Evolutionary conservation across 2,329 filamentous ascomycete genomes (phyloP), one percentile per base, ranked within the genome.

Genomic region (Sphaceloma murrayae): DNA sequence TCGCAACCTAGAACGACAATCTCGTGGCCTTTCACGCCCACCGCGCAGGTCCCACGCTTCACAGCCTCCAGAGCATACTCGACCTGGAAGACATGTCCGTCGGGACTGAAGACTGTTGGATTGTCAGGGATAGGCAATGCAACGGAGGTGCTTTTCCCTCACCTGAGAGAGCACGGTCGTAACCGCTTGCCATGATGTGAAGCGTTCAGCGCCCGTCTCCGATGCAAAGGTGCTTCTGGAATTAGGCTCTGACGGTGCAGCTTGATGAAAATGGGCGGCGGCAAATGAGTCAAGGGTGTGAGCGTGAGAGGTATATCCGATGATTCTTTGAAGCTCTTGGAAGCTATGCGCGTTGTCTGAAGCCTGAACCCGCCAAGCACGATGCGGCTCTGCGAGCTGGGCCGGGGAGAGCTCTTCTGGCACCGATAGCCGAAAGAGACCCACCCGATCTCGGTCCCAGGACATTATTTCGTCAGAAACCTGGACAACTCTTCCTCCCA

Each of bases 41-140:
- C 91, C 38, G 93, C 91, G 69, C 91, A 98, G 58, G 91, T 98
- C 91, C 89, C 91, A 86, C 91, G 73, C 75, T 98, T 98, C 55
- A 98, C 91, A 55, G 91, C 91, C 71, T 98, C 91, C 55, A 94
- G 83, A 46, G 91, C 91, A 77, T 98, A 98, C 75, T 98, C 91
- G 60, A 98, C 91, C 69, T 98, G 91, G 72, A 98, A 98, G 59
- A 98, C 91, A 73, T 98, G 91, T 68, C 91, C 91, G 70, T 98
- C 91, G 60, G 91, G 91, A 77, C 89, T 96, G 61, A 95, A 95
- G 64, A 94, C 88, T 94, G 57, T 8, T 14, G 8, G 44, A 14
- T 10, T 8, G 14, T 46, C 24, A 46, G 49, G 48, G 39, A 50
- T 53, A 62, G 53, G 49, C 33, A 50, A 64, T 75, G 68, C 76